A percentile compares a stretch with the other conserved stretches of the same genome.
phyloP scores from a whole-genome alignment of 805 yeast genomes.

The Candida koratica region DNA sequence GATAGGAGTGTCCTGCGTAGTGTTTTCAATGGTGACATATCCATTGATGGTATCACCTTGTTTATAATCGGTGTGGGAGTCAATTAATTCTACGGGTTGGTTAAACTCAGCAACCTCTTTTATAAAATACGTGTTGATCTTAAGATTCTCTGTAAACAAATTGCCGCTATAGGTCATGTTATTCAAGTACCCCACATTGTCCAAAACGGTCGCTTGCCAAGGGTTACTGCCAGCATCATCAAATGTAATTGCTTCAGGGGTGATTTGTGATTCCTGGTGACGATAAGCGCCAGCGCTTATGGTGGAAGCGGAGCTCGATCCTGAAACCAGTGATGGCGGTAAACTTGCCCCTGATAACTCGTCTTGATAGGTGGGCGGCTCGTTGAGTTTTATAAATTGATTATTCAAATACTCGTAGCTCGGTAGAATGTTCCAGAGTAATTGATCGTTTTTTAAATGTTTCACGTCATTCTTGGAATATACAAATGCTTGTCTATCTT shows the following conservation, averaged over 20 bases:
- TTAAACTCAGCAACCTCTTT: slow-evolving; percentile 30
- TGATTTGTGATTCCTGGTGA: neutral
- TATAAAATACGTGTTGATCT: slow-evolving; percentile 30
- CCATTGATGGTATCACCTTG: slow-evolving; percentile 71
- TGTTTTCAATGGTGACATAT: slow-evolving; percentile 43
- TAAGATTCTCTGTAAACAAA: slow-evolving; percentile 22
- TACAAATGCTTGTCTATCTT: slow-evolving; percentile 4
- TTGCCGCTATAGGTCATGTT: slow-evolving; percentile 30
- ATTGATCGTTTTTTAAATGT: slow-evolving; percentile 18
- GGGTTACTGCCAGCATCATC: slow-evolving; percentile 26
- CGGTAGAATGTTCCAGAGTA: slow-evolving; percentile 38
- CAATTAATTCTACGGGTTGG: slow-evolving; percentile 24
- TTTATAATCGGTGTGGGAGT: slow-evolving; percentile 46
- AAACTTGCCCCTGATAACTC: slow-evolving; percentile 8
- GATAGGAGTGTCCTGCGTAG: slow-evolving; percentile 30
- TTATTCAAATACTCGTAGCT: slow-evolving; percentile 32
- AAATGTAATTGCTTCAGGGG: slow-evolving; percentile 17
- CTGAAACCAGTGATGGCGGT: neutral
- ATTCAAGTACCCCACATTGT: slow-evolving; percentile 32
- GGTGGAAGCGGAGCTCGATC: neutral
- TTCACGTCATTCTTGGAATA: slow-evolving; percentile 9
- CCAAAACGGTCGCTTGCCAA: slow-evolving; percentile 39
- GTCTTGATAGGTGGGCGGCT: slow-evolving; percentile 19
- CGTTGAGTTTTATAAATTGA: slow-evolving; percentile 16
- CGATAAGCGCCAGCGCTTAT: neutral